Evolutionary conservation across 495 filamentous ascomycete species (phyloP).

Genomic region (Daldinia caldariorum): DNA sequence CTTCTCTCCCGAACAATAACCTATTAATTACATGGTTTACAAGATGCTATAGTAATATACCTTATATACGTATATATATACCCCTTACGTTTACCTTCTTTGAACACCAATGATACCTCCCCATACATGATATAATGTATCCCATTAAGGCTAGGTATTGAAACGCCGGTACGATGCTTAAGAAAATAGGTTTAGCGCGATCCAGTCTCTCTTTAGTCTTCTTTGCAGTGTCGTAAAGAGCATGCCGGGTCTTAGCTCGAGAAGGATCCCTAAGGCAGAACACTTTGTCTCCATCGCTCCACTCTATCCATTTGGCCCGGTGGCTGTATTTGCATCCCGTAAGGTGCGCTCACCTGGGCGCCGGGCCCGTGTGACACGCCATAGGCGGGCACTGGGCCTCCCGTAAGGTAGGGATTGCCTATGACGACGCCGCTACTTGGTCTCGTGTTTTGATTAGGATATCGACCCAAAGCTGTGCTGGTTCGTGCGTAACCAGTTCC

Average conservation of each 20-base stretch:
- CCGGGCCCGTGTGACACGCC: constrained; percentile 44
- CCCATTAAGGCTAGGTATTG: constrained; percentile 4
- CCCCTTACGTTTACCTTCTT: constrained; percentile 19
- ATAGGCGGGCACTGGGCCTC: constrained; percentile 31
- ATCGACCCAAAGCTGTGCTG: constrained; percentile 35
- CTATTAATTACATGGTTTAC: constrained; percentile 27
- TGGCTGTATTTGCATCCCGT: constrained; percentile 48
- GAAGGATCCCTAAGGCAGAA: constrained; percentile 60
- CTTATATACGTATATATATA: constrained; percentile 10
- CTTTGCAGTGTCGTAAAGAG: background rate
- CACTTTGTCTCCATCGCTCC: constrained; percentile 89
- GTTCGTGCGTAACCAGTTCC: constrained; percentile 42
- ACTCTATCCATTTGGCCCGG: constrained; percentile 75
- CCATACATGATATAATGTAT: constrained; percentile 24
- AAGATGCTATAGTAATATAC: constrained; percentile 7
- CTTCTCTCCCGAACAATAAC: background rate
- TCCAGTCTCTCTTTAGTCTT: constrained; percentile 3
- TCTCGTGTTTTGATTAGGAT: constrained; percentile 22
- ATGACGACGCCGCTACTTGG: constrained; percentile 16
- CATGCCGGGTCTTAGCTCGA: background rate
- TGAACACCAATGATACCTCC: constrained; percentile 35
- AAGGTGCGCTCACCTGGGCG: constrained; percentile 35
- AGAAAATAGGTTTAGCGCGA: constrained; percentile 3
- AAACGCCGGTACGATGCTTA: constrained; percentile 40
- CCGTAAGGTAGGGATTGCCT: constrained; percentile 35